Percentiles rank a stretch among this genome's conserved stretches.
Conservation (phyloP, 2,329 filamentous ascomycete genomes). For the Cordyceps fumosorosea region DNA sequence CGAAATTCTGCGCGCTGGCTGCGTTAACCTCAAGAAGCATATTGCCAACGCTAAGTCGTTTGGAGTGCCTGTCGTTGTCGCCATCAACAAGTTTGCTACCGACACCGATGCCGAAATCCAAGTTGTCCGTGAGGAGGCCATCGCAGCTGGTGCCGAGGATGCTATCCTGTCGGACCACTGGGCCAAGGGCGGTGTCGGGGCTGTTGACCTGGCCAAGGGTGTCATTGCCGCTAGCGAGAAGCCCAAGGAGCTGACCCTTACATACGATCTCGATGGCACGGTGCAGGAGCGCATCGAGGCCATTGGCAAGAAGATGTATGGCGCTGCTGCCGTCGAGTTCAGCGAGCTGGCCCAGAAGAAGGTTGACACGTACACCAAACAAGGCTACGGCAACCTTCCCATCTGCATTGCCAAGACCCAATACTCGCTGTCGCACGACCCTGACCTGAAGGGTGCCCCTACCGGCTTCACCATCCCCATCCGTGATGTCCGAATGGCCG, state of each 20-base stretch:
- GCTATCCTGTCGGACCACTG: conserved; percentile 94
- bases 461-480: conserved; percentile 93
- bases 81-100: conserved; percentile 93
- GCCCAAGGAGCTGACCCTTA: conserved; percentile 78
- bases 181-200: conserved; percentile 88
- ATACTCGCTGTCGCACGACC: conserved; percentile 91
- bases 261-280: conserved; percentile 72
- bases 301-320: conserved; percentile 92
- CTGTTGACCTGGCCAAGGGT: conserved; percentile 78
- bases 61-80: conserved; percentile 89
- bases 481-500: conserved; percentile 86
- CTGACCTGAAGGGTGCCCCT: conserved; percentile 88
- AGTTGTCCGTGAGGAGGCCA: conserved; percentile 82
- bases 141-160: conserved; percentile 87
- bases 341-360: conserved; percentile 92
- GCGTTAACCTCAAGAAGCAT: conserved; percentile 92
- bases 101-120: conserved; percentile 90
- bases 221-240: conserved; percentile 78
- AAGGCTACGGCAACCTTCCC: conserved; percentile 86
- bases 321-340: conserved; percentile 82
- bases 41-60: conserved; percentile 85
- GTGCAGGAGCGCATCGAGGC: conserved; percentile 86
- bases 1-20: conserved; percentile 81
- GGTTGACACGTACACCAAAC: conserved; percentile 87
- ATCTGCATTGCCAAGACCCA: conserved; percentile 99